Evolutionary conservation across 2,329 filamentous ascomycete species (phyloP), one percentile per base, ranked within the genome.

Genomic region (Achaetomium macrosporum): DNA sequence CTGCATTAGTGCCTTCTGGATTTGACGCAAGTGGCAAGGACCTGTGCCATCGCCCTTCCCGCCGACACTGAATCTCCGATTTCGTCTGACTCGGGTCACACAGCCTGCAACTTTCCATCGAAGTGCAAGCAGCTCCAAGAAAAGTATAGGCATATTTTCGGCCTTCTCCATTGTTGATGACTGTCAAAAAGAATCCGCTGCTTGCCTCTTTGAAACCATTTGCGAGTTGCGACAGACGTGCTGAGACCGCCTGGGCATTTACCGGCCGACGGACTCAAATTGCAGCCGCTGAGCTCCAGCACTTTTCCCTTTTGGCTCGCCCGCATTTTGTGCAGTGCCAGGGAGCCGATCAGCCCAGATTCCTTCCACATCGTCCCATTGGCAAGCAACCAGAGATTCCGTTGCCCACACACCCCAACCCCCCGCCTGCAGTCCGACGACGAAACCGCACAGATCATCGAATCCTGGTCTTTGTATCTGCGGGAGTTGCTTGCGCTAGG

Each of bases 331-430:
- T 42, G 29, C 42, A 46, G 31, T 35, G 35, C 46, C 47, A 29
- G 48, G 47, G 39, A 58, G 51, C 47, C 47, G 47, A 63, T 64
- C 62, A 61, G 58, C 60, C 59, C 62, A 63, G 60, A 59, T 58
- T 62, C 53, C 57, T 55, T 19, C 47, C 48, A 53, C 51, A 61
- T 64, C 62, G 61, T 56, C 62, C 61, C 62, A 63, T 61, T 51
- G 45, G 46, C 53, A 53, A 54, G 41, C 54, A 39, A n/a, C 56
- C 54, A 53, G 49, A 46, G 30, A 47, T 52, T 36, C 54, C 53
- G 41, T 49, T 47, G 33, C 50, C 39, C 57, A 51, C 58, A 57
- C 48, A 55, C 53, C 50, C 55, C 52, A 51, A 47, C 52, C 52
- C 42, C 43, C 48, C 49, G 48, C 53, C 42, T 46, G 31, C 41